Conservation (phyloP, 2,329 filamentous ascomycete species). For the Penicillium sp. region DNA sequence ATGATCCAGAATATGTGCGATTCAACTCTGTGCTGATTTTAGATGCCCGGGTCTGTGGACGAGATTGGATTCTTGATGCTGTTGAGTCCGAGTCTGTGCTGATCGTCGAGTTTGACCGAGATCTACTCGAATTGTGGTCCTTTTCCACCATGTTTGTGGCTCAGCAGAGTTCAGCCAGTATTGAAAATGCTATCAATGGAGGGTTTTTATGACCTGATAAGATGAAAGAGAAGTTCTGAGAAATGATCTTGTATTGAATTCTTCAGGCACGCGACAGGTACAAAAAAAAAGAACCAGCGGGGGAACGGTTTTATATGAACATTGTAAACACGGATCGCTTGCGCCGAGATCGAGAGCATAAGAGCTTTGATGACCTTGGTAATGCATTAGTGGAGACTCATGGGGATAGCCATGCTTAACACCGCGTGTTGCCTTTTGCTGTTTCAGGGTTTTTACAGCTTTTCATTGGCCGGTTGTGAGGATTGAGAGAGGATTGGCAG, state of each 20-base stretch:
- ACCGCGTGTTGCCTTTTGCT: not conserved
- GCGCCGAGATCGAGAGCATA: conserved; percentile 8
- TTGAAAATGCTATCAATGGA: not conserved
- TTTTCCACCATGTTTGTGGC: conserved; percentile 3
- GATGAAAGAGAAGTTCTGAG: not conserved
- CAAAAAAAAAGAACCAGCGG: not conserved
- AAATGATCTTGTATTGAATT: not conserved
- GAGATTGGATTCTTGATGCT: conserved; percentile 3
- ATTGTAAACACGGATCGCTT: conserved; percentile 3
- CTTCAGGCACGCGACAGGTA: not conserved
- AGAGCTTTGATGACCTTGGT: not conserved
- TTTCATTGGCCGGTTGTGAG: conserved; percentile 5
- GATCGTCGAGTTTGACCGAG: conserved; percentile 2
- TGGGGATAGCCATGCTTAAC: conserved; percentile 13
- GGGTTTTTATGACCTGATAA: not conserved
- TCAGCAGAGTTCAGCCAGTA: not conserved
- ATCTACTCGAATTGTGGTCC: conserved; percentile 1
- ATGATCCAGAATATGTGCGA: not conserved
- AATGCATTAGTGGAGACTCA: conserved; percentile 4
- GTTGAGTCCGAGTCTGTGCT: not conserved
- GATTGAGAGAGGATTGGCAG: not conserved
- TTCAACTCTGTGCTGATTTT: not conserved
- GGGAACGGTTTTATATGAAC: conserved; percentile 4
- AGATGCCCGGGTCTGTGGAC: not conserved
- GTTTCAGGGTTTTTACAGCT: not conserved